Evolutionary conservation across 257 asterid species (phyloP), one percentile per base, ranked within the genome.

Genomic region (Nicotiana knightiana): DNA sequence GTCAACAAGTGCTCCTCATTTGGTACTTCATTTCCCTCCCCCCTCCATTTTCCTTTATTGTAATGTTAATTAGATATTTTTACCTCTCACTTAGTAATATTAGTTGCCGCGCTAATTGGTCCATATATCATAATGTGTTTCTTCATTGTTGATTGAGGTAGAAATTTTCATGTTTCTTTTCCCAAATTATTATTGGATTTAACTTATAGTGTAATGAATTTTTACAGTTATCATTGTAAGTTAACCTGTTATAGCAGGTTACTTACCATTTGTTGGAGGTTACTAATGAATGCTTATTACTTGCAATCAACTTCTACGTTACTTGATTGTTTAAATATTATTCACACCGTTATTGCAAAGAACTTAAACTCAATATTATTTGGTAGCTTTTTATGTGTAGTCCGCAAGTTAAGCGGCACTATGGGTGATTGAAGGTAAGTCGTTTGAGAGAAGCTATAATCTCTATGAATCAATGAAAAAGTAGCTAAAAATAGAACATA

Each of bases 1-100:
- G 99, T 91, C 93, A 95, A 95, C 93, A 93, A 95, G 90, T 95
- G 99, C 90, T 95, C 99, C 86, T 90, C 99, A 35, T 83, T 95
- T 15, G 99, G 99, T 95, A 89, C 46, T 85, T 77, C 54, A 59
- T 30, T 53, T 53, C 24, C 24, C 24, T 37, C 83, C 32, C 64
- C 75, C 86, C 5, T 76, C 67, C 57, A 11, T 83, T 78, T 55
- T 21, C n/a, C 35, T 32, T 46, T 73, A 48, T 73, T 46, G 13
- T 21, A 73, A 6, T 26, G 32, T 30, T 15, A 55, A 5, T 73
- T n/a, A 10, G 79, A 24, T 73, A 15, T 15, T 21, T 43, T 73
- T 48, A 16, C 1, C 61, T 15, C 32, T 48, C 62, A 11, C 4
- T n/a, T 73, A 55, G 21, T 15, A 13, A 55, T 55, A 16, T 53